Percentiles rank a stretch among this genome's conserved stretches.
phyloP scores from a whole-genome alignment of 2,329 filamentous ascomycete genomes.

The Calonectria naviculata region DNA sequence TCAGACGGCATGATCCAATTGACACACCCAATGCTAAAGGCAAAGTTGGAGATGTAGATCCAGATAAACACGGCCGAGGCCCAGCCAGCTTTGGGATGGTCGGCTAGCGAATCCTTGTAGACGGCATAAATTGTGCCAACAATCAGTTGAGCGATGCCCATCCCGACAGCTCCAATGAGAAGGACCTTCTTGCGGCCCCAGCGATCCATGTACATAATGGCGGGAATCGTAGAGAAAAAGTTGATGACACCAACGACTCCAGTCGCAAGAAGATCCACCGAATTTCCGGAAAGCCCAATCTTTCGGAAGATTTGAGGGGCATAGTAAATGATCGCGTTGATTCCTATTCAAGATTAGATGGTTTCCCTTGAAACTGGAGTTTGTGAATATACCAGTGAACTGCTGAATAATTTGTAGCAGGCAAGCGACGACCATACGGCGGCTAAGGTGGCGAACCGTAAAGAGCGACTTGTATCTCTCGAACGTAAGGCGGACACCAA shows the following conservation, averaged over 20 bases:
- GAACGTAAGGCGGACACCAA: neutral
- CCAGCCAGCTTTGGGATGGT: slow-evolving; percentile 25
- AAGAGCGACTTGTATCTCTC: slow-evolving; percentile 24
- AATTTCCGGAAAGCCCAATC: slow-evolving; percentile 54
- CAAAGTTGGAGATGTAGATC: slow-evolving; percentile 22
- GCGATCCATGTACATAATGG: slow-evolving; percentile 26
- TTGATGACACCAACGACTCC: slow-evolving; percentile 33
- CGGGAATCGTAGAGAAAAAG: slow-evolving; percentile 29
- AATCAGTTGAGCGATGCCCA: slow-evolving; percentile 22
- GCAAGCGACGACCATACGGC: slow-evolving; percentile 14
- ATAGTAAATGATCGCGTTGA: slow-evolving; percentile 63
- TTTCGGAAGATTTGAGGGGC: slow-evolving; percentile 66
- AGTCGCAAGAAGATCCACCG: slow-evolving; percentile 30
- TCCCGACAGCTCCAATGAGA: slow-evolving; percentile 22
- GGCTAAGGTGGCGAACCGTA: slow-evolving; percentile 8
- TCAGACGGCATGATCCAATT: slow-evolving; percentile 23
- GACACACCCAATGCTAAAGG: slow-evolving; percentile 17
- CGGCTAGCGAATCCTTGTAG: slow-evolving; percentile 16
- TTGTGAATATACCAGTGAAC: neutral
- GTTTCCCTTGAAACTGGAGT: too few relatives aligned
- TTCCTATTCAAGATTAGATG: slow-evolving; percentile 6
- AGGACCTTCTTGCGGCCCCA: slow-evolving; percentile 25
- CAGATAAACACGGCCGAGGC: slow-evolving; percentile 23
- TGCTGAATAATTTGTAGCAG: slow-evolving; percentile 17
- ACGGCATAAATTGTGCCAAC: slow-evolving; percentile 24